Evolutionary conservation across 805 yeast genomes (phyloP).

Genomic region (Metschnikowia noctiluminum): DNA sequence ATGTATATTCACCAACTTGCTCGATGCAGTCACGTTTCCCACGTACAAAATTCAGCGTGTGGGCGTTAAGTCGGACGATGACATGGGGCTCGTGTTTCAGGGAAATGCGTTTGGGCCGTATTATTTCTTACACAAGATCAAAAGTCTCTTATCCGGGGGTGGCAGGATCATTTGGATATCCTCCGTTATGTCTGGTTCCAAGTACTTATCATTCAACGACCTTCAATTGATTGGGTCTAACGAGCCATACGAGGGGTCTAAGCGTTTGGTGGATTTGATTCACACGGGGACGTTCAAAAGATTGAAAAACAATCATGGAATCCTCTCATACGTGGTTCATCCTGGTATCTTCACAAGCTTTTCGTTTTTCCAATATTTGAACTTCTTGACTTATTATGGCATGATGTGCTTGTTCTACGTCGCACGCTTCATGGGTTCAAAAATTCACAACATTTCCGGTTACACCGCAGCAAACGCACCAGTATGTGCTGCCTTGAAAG

Average conservation of each 20-base stretch:
- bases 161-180: constrained; percentile 84
- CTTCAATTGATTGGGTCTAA: constrained; percentile 61
- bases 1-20: constrained; percentile 63
- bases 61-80: constrained; percentile 76
- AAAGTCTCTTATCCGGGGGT: constrained; percentile 52
- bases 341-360: constrained; percentile 93
- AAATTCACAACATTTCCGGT: constrained; percentile 86
- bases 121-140: constrained; percentile 68
- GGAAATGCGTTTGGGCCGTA: constrained; percentile 97
- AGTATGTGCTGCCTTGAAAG: constrained; percentile 47
- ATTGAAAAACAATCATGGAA: constrained; percentile 46
- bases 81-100: constrained; percentile 84
- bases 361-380: constrained; percentile 72
- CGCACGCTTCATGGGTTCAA: constrained; percentile 79
- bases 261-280: constrained; percentile 76
- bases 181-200: constrained; percentile 75
- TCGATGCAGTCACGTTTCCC: constrained; percentile 85
- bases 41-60: constrained; percentile 77
- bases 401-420: constrained; percentile 82
- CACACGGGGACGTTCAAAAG: constrained; percentile 67
- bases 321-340: constrained; percentile 75
- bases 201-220: constrained; percentile 70
- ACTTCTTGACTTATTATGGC: constrained; percentile 75
- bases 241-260: constrained; percentile 88
- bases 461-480: constrained; percentile 90